A percentile compares a stretch with the other conserved stretches of the same genome.
These are phyloP conservation scores for Aureobasidium sp. DNA, from an alignment of 2,329 filamentous ascomycete species.

Conservation along the genomic window DNA sequence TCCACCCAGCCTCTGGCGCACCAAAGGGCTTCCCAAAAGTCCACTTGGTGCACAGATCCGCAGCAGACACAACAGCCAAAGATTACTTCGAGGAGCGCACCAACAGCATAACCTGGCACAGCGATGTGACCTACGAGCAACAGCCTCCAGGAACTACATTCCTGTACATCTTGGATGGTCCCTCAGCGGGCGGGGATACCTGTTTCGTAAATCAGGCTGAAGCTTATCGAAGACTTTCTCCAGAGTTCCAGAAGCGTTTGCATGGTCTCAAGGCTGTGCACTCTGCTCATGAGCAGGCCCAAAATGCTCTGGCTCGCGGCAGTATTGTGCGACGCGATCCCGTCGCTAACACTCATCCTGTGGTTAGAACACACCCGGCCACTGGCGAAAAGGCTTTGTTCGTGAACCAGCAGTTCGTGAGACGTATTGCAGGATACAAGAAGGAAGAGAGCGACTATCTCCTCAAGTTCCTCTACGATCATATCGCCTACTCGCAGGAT, in stretches of 20 bases:
- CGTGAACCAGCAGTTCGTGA: slow-evolving; percentile 78
- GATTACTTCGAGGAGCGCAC: slow-evolving; percentile 62
- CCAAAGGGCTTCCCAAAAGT: slow-evolving; percentile 66
- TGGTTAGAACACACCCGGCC: slow-evolving; percentile 69
- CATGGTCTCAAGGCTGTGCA: slow-evolving; percentile 76
- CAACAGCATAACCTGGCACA: slow-evolving; percentile 82
- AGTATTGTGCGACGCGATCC: slow-evolving; percentile 69
- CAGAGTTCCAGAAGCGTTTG: slow-evolving; percentile 67
- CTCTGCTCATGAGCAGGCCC: slow-evolving; percentile 71
- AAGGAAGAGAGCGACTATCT: slow-evolving; percentile 76
- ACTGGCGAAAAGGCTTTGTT: slow-evolving; percentile 80
- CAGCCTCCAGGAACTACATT: slow-evolving; percentile 89
- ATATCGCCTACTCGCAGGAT: slow-evolving; percentile 63
- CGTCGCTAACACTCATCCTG: slow-evolving; percentile 63
- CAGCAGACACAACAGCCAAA: slow-evolving; percentile 51
- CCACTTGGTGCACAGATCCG: slow-evolving; percentile 69
- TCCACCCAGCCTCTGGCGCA: slow-evolving; percentile 69
- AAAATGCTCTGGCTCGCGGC: slow-evolving; percentile 56
- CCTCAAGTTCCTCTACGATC: slow-evolving; percentile 69
- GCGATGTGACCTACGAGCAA: slow-evolving; percentile 77
- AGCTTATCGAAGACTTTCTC: slow-evolving; percentile 73
- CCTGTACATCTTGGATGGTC: slow-evolving; percentile 77
- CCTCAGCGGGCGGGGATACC: slow-evolving; percentile 73
- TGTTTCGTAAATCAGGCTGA: slow-evolving; percentile 71
- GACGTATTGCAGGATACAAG: slow-evolving; percentile 72